Conservation (phyloP, 2,329 filamentous ascomycete genomes). For the Diaporthe ampelina region DNA sequence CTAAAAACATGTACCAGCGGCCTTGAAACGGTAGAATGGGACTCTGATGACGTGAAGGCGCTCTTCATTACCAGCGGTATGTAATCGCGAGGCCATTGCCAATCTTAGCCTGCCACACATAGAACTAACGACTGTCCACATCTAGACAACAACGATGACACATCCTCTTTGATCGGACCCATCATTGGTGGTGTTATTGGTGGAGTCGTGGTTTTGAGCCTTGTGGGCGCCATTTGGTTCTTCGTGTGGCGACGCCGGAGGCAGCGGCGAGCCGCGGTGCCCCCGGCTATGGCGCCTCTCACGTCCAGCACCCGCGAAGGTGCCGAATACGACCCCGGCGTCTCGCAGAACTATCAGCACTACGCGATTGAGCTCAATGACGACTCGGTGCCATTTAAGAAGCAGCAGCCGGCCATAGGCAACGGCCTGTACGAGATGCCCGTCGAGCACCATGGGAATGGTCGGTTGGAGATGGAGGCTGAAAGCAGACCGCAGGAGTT, state of each 20-base stretch:
- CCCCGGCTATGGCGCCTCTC: background rate
- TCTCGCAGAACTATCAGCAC: conserved; percentile 5
- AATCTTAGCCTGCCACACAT: background rate
- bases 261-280: background rate
- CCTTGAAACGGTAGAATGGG: background rate
- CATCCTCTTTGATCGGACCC: background rate
- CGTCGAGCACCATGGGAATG: background rate
- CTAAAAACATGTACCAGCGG: background rate
- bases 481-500: background rate
- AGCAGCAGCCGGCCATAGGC: background rate
- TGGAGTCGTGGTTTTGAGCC: background rate
- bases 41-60: background rate
- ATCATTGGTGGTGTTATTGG: background rate
- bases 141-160: background rate
- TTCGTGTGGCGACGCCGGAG: background rate
- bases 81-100: background rate
- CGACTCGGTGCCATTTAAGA: background rate
- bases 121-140: background rate
- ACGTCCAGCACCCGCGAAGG: background rate
- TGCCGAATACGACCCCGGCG: background rate
- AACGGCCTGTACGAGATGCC: background rate
- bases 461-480: background rate
- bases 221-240: background rate
- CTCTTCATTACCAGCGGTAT: background rate
- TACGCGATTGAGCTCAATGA: background rate